Evolutionary conservation across 2,329 filamentous ascomycete genomes (phyloP).

Genomic region (Boeremia lycopersici): DNA sequence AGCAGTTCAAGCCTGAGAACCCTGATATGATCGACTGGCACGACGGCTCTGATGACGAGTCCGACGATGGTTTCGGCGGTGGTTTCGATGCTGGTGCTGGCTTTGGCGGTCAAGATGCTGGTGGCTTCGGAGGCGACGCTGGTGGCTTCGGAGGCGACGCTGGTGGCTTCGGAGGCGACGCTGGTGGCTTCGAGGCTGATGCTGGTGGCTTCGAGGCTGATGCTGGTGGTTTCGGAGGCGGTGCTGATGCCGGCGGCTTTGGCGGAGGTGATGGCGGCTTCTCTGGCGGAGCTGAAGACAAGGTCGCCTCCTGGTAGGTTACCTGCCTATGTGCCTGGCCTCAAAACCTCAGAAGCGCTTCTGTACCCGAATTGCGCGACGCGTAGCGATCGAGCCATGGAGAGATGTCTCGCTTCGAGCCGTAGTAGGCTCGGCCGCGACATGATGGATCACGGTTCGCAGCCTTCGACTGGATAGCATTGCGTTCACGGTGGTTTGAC

Average conservation of each 20-base stretch:
- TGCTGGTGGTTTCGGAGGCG: not conserved
- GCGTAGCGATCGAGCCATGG: not conserved
- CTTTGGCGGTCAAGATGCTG: slow-evolving; percentile 14
- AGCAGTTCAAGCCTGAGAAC: slow-evolving; percentile 66
- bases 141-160: slow-evolving; percentile 20
- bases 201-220: not conserved
- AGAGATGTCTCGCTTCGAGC: not conserved
- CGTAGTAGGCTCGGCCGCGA: not conserved
- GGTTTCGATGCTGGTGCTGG: slow-evolving; percentile 20
- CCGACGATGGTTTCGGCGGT: slow-evolving; percentile 30
- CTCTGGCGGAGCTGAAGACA: slow-evolving; percentile 27
- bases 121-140: slow-evolving; percentile 5
- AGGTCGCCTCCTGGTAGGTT: slow-evolving; percentile 38
- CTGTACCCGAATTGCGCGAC: not conserved
- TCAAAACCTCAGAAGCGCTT: slow-evolving; percentile 1
- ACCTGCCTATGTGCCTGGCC: not conserved
- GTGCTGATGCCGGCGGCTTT: slow-evolving; percentile 8
- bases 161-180: slow-evolving; percentile 19
- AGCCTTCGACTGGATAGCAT: slow-evolving; percentile 1
- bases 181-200: slow-evolving; percentile 2
- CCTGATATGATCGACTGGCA: slow-evolving; percentile 57
- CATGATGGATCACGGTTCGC: slow-evolving; percentile 1
- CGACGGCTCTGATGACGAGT: slow-evolving; percentile 55
- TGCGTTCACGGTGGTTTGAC: slow-evolving; percentile 23
- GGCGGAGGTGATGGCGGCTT: slow-evolving; percentile 20